Percentiles rank a stretch among this genome's conserved stretches.
Conservation (phyloP, 2,329 filamentous ascomycete genomes). For the Aphanocladium album region DNA sequence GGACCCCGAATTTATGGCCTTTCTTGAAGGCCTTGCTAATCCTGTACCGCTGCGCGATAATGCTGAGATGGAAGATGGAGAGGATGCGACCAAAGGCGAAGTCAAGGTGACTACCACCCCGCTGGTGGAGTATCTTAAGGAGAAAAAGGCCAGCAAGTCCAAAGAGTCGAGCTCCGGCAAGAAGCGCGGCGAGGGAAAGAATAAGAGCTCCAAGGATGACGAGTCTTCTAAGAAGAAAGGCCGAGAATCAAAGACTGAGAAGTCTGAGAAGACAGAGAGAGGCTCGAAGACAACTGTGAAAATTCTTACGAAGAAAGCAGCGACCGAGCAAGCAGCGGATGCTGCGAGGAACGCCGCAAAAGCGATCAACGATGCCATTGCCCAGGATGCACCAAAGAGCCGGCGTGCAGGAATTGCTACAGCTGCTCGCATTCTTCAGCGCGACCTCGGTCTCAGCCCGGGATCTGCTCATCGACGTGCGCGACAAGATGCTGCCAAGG, state of each 20-base stretch:
- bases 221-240: slow-evolving; percentile 57
- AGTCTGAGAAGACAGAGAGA: background rate
- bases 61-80: slow-evolving; percentile 37
- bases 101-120: slow-evolving; percentile 74
- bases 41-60: slow-evolving; percentile 43
- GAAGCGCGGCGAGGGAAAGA: slow-evolving; percentile 45
- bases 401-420: slow-evolving; percentile 57
- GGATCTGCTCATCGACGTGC: slow-evolving; percentile 58
- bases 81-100: slow-evolving; percentile 42
- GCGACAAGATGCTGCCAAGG: slow-evolving; percentile 53
- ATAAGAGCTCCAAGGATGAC: slow-evolving; percentile 44
- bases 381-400: slow-evolving; percentile 45
- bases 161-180: slow-evolving; percentile 50
- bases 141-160: slow-evolving; percentile 77
- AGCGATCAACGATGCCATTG: slow-evolving; percentile 25
- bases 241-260: slow-evolving; percentile 48
- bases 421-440: slow-evolving; percentile 59
- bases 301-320: slow-evolving; percentile 56
- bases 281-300: slow-evolving; percentile 53
- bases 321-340: slow-evolving; percentile 44
- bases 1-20: slow-evolving; percentile 91
- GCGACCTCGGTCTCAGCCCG: slow-evolving; percentile 60
- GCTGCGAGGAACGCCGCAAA: slow-evolving; percentile 38
- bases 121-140: slow-evolving; percentile 80
- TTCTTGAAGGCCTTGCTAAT: slow-evolving; percentile 82